Base-by-base conservation (phyloP, 2,329 filamentous ascomycete species). In the Coniochaeta prunicola region DNA sequence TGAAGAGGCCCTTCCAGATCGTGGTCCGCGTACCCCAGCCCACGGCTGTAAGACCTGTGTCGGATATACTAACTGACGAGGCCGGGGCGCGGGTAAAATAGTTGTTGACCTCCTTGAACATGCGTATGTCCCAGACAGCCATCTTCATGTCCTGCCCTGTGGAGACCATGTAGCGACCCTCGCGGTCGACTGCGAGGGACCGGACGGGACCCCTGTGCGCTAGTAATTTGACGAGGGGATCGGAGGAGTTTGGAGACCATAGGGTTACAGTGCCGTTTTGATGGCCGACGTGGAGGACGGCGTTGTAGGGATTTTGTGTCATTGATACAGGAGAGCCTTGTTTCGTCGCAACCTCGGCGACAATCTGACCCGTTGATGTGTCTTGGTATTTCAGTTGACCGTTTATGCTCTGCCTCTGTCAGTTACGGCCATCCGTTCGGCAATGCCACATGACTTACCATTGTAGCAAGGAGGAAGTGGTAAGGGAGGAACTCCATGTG, bases 401-500 rank as follows among this genome's bases (percentile, higher is more conserved):
- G 53, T 87, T 86, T 65, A 90, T 87, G 61, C 91, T 91, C 83
- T 85, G 61, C 50, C 6, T 2, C 1, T 17, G 28, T 70, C 45
- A 71, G 70, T 50, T 66, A 59, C 19, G 2, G 1, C 2, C n/a
- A 30, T 7, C 9, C 1, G 17, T 15, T 15, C 12, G 15, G 28
- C 6, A 6, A 13, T 8, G 13, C 34, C 21, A 10, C 34, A n/a
- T 21, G 19, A 81, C 86, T 78, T 74, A 90, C 88, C 67, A 93
- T 83, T 19, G 92, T 96, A 19, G 90, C 90, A 55, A 99, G 81
- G 45, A 99, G 84, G 72, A 96, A 99, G 72, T 99, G 94, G 70
- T 97, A 97, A 0, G 93, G 93, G 15, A 97, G 78, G 70, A 97
- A 99, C 73, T 97, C 91, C 82, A 99, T 91, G 72, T 96, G 88